A percentile compares a stretch with the other conserved stretches of the same genome.
Evolutionary conservation across 2,329 filamentous ascomycete species (phyloP).

Genomic region (Arthroderma uncinatum): DNA sequence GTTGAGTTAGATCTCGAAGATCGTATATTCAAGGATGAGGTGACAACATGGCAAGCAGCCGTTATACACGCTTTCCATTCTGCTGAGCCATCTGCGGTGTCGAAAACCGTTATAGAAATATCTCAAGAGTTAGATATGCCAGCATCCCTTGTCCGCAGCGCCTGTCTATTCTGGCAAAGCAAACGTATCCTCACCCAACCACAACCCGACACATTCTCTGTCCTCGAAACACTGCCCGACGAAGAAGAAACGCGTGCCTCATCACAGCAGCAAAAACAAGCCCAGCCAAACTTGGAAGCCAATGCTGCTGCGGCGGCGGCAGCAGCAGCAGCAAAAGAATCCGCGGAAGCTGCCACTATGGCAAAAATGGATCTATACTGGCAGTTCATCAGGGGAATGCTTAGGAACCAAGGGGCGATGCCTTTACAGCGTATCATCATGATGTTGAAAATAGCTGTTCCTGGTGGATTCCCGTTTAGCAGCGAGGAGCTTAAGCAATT

Average conservation of each 20-base stretch:
- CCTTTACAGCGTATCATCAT: slow-evolving; percentile 69
- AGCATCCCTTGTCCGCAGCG: slow-evolving; percentile 45
- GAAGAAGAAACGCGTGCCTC: slow-evolving; percentile 19
- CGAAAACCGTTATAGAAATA: slow-evolving; percentile 36
- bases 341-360: slow-evolving; percentile 48
- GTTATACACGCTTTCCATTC: slow-evolving; percentile 74
- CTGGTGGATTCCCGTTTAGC: slow-evolving; percentile 78
- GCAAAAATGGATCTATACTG: slow-evolving; percentile 68
- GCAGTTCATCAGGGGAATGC: slow-evolving; percentile 88
- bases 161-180: slow-evolving; percentile 52
- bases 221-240: slow-evolving; percentile 44
- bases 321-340: slow-evolving; percentile 33
- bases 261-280: slow-evolving; percentile 17
- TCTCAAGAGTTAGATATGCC: slow-evolving; percentile 45
- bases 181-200: slow-evolving; percentile 41
- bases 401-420: slow-evolving; percentile 85
- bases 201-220: slow-evolving; percentile 43
- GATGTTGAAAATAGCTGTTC: slow-evolving; percentile 90
- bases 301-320: slow-evolving; percentile 33
- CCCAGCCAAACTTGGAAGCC: slow-evolving; percentile 5
- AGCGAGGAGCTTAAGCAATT: slow-evolving; percentile 80
- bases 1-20: slow-evolving; percentile 77
- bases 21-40: slow-evolving; percentile 56
- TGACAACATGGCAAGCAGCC: slow-evolving; percentile 76
- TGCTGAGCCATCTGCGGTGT: slow-evolving; percentile 27